Base-by-base conservation (phyloP, 306 rosid genomes). In the Quercus dentata region DNA sequence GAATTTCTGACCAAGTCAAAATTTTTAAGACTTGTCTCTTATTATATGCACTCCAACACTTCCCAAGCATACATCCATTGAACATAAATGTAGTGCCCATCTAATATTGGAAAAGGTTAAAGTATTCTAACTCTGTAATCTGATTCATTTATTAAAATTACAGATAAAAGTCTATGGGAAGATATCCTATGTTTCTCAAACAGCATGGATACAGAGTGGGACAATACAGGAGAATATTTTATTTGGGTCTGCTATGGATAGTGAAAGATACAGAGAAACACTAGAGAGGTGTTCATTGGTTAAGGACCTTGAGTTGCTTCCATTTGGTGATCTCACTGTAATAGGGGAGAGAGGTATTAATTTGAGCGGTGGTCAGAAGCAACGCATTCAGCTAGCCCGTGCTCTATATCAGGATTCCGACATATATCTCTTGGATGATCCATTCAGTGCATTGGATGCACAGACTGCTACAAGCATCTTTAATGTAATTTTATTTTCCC, bases 361-460 rank as follows among this genome's bases (percentile, higher is more conserved):
- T 41, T 41, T 41, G 46, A 41, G 46, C 2, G 46, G 46, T 41
- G 46, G 46, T 41, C 46, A 41, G 46, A 41, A 41, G 46, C 46
- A 41, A 41, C 46, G 46, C 3, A 11, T 41, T 41, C 46, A 41
- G 9, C 46, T 41, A 55, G 87, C 90, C 6, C 90, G 85, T 13
- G 90, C 90, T 18, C 84, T 87, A 19, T 84, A 87, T 73, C 87
- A 81, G 76, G 77, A 89, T 68, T 89, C 90, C 30, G 90, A 89
- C 71, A 12, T 89, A 61, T 83, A 83, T 76, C 79, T 84, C 76
- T 81, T 89, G 83, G 93, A 89, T 75, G 91, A 89, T 78, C 93
- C 91, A 2, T 89, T 89, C 61, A 89, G 93, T 76, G 93, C 93
- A 28, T 89, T 87, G 71, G 93, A 89, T 87, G 93, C 91, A 51